Percentiles rank a stretch among this genome's conserved stretches.
These are phyloP conservation scores for Fusarium sp. DNA, from an alignment of 2,329 filamentous ascomycete genomes.

Conservation along the genomic window DNA sequence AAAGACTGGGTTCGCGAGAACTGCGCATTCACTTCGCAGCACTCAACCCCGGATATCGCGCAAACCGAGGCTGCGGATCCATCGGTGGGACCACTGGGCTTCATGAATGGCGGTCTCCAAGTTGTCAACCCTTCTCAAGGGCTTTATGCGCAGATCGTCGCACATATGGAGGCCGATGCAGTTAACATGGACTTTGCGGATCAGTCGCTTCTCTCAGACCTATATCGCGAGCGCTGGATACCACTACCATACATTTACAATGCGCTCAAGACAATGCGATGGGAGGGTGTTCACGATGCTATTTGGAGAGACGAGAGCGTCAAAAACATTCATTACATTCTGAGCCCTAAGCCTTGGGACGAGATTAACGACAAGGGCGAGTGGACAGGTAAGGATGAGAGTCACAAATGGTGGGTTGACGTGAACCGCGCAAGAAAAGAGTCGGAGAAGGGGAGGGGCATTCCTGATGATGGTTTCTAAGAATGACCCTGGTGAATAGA, in stretches of 20 bases:
- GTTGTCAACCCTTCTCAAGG: conserved; percentile 64
- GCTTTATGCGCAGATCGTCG: conserved; percentile 63
- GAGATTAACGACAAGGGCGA: conserved; percentile 59
- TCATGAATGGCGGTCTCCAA: conserved; percentile 63
- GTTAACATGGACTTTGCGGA: conserved; percentile 68
- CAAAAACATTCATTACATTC: conserved; percentile 72
- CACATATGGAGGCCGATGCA: conserved; percentile 61
- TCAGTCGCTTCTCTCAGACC: conserved; percentile 67
- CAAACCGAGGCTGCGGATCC: conserved; percentile 60
- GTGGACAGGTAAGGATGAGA: conserved; percentile 59
- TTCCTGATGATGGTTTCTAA: conserved; percentile 47
- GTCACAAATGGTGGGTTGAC: conserved; percentile 68
- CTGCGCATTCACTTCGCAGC: conserved; percentile 70
- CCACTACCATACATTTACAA: conserved; percentile 71
- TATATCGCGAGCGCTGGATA: conserved; percentile 68
- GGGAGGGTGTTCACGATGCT: conserved; percentile 62
- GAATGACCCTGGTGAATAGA: not conserved
- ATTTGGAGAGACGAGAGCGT: conserved; percentile 70
- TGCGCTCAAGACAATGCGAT: conserved; percentile 70
- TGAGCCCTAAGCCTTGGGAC: conserved; percentile 72
- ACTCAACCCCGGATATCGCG: conserved; percentile 58
- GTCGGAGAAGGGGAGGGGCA: conserved; percentile 55
- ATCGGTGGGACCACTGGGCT: conserved; percentile 60
- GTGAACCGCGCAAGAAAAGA: conserved; percentile 58
- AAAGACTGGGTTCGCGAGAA: conserved; percentile 70